phyloP scores from a whole-genome alignment of 139 green algal genomes.

The Chlamydomonas applanata region DNA sequence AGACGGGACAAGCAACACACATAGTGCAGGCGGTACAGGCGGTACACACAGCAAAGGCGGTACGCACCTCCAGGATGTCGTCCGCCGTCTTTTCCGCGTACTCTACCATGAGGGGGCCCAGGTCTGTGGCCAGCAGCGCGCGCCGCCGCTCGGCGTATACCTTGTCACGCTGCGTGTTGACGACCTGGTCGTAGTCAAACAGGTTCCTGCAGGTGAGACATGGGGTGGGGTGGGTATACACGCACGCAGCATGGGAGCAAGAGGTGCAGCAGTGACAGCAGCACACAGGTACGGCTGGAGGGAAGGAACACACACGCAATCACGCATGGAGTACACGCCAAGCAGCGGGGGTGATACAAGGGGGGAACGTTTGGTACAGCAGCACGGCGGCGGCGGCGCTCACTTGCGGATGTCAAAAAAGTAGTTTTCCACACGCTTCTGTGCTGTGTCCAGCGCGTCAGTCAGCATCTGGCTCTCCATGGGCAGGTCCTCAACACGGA shows the following conservation, averaged over 20 bases:
- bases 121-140: constrained; percentile 70
- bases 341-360: too few species aligned
- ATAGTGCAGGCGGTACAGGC: too few species aligned
- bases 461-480: constrained; percentile 98
- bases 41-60: too few species aligned
- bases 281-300: too few species aligned
- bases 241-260: too few species aligned
- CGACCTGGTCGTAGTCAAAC: constrained; percentile 68
- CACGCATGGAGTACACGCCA: too few species aligned
- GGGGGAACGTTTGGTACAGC: too few species aligned
- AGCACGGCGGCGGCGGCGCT: too few species aligned
- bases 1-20: too few species aligned
- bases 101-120: constrained; percentile 83
- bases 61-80: constrained; percentile 94
- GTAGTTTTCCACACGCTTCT: constrained; percentile 96
- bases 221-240: too few species aligned
- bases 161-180: constrained; percentile 96
- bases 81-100: constrained; percentile 94
- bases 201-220: constrained; percentile 47
- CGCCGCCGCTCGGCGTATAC: constrained; percentile 86
- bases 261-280: too few species aligned
- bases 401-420: constrained; percentile 97
- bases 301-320: not conserved
- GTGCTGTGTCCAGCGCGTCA: constrained; percentile 88
- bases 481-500: constrained; percentile 89